Base-by-base conservation (phyloP, 2,329 filamentous ascomycete genomes). In the Ploettnerulaceae sp. region DNA sequence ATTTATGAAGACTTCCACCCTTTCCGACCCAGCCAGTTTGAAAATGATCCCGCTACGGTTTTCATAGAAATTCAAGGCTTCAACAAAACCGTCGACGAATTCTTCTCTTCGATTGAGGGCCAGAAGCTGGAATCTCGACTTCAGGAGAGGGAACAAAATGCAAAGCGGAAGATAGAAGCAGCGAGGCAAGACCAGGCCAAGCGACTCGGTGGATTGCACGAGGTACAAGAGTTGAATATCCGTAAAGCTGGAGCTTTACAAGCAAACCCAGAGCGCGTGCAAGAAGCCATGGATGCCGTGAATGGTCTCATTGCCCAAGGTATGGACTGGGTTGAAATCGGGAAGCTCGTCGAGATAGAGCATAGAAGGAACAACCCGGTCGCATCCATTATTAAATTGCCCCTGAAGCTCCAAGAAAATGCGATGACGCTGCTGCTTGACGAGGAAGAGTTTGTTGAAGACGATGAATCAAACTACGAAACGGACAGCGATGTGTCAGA, bases 241-340 rank as follows among this genome's bases (percentile, higher is more conserved):
- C 82, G 86, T 45, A 97, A 95, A 65, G 93, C 91, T 2, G 84
- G 84, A 45, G 89, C 90, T 0, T 93, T 98, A 32, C 81, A 95
- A 64, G 87, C 89, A 17, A 97, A 98, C 60, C 74, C 89, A 1
- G 88, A 95, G 61, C 79, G 89, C 40, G 90, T 97, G 0, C 86
- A 95, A 63, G 93, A 97, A 68, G 89, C 89, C 4, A 89, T 89
- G 64, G 87, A 89, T 63, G 89, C 93, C 3, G 84, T 98, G 43
- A 97, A 95, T 64, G 87, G 88, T 0, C 71, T 97, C n/a, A 80
- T 98, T 49, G 80, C 80, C 4, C 89, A 95, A 61, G 91, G 91
- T 8, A 97, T 97, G 89, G 93, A 98, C 59, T 98, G 93, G 93
- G 81, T 89, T 8, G 86, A 96, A 55, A 90, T 97, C 59, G 88